Evolutionary conservation across 805 yeast species (phyloP).

Genomic region (Ogataea pini): DNA sequence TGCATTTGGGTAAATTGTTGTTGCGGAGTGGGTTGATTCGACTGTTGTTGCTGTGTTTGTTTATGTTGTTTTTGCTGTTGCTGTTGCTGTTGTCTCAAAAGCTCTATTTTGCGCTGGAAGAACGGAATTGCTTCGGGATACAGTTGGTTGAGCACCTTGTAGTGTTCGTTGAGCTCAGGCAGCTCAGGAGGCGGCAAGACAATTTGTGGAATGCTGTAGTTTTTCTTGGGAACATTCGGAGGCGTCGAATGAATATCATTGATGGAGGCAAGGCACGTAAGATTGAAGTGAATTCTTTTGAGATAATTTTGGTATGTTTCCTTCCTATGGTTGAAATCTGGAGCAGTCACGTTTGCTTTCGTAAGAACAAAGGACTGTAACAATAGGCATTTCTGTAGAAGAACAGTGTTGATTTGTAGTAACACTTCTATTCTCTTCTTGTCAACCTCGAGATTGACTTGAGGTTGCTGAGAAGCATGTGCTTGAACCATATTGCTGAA

Average conservation of each 20-base stretch:
- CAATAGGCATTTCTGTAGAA: slow-evolving; percentile 34
- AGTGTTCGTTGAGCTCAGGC: slow-evolving; percentile 52
- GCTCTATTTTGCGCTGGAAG: slow-evolving; percentile 30
- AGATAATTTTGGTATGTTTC: slow-evolving; percentile 36
- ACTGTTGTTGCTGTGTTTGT: slow-evolving; percentile 12
- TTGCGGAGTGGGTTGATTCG: slow-evolving; percentile 14
- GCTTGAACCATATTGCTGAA: slow-evolving; percentile 28
- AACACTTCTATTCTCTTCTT: slow-evolving; percentile 37
- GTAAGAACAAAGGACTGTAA: slow-evolving; percentile 31
- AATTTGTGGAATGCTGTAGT: slow-evolving; percentile 44
- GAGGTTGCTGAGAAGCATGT: slow-evolving; percentile 32
- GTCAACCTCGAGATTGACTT: slow-evolving; percentile 32
- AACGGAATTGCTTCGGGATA: slow-evolving; percentile 51
- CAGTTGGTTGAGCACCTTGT: slow-evolving; percentile 39
- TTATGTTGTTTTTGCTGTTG: slow-evolving; percentile 18
- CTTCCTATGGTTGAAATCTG: slow-evolving; percentile 30
- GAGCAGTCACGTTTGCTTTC: slow-evolving; percentile 22
- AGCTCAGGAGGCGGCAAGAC: slow-evolving; percentile 56
- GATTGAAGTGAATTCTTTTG: slow-evolving; percentile 39
- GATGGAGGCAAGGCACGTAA: slow-evolving; percentile 39
- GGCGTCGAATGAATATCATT: slow-evolving; percentile 37
- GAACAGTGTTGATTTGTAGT: slow-evolving; percentile 37
- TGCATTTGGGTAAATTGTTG: slow-evolving; percentile 17
- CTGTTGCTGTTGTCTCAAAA: slow-evolving; percentile 30
- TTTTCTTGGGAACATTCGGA: slow-evolving; percentile 30